Evolutionary conservation across 768 basidiomycete genomes (phyloP), one percentile per base, ranked within the genome.

Genomic region (Saitozyma sp.): DNA sequence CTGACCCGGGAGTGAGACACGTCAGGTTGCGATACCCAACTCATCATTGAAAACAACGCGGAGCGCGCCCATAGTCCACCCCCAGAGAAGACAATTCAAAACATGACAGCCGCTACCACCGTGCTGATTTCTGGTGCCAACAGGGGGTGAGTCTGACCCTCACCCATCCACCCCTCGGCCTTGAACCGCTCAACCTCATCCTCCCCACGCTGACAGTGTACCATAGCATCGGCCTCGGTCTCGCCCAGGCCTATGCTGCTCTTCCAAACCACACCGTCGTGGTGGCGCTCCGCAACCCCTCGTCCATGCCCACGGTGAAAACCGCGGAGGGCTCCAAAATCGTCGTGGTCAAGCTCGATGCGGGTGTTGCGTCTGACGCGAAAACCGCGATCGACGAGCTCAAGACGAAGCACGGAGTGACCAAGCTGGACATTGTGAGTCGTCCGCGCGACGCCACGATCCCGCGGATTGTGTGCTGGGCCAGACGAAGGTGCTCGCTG

Each of bases 81-180:
- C 2, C 29, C 29, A 29, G 29, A 46, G 45, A 46, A 2, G 11
- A n/a, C n/a, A n/a, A n/a, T n/a, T n/a, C 45, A 3, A 14, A 8
- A 29, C 51, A 52, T 17, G 17, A 9, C 52, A 4, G 58, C 14
- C 14, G 54, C 40, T 20, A 61, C 61, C 17, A 68, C 64, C 40
- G 69, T 71, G 20, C 45, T 71, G 9, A 62, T 71, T 16, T 60
- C 66, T 40, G 69, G 69, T n/a, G 69, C 53, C 6, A 71, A 71
- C 59, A 48, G 69, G 52, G 69, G 69, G 69, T 71, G 46, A 39
- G 61, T 59, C n/a, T n/a, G n/a, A n/a, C n/a, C n/a, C n/a, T n/a
- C n/a, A n/a, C n/a, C n/a, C n/a, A n/a, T n/a, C n/a, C 4, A 51
- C 50, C 51, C 9, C 9, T 20, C 10, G 11, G 16, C 20, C 46